Percentiles rank a stretch among this genome's conserved stretches.
Conservation (phyloP, 176 grass and related monocot species). For the Hordeum marinum region DNA sequence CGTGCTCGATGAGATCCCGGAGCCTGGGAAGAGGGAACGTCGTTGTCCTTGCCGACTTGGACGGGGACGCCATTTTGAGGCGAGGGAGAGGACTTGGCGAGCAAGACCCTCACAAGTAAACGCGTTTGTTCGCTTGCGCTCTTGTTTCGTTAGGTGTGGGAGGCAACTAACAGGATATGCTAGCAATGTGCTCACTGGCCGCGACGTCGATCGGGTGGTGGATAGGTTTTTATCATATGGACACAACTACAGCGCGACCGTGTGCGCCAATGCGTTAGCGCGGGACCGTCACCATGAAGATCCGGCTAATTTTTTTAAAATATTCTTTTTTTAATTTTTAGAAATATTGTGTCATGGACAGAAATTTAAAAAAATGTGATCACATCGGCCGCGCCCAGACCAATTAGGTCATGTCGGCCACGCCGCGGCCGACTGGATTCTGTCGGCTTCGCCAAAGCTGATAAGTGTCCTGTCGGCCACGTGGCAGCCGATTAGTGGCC, state of each 20-base stretch:
- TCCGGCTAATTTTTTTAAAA: too few species aligned
- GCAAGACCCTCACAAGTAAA: neutral
- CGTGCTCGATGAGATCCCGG: slow-evolving; percentile 36
- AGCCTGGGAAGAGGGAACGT: neutral
- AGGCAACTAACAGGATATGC: slow-evolving; percentile 1
- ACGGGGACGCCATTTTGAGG: slow-evolving; percentile 31
- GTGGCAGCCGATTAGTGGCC: too few species aligned
- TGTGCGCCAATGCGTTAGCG: too few species aligned
- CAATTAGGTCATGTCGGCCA: too few species aligned
- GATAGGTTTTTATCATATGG: slow-evolving; percentile 22
- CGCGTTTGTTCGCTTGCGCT: slow-evolving; percentile 13
- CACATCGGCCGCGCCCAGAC: too few species aligned
- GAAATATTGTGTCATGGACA: too few species aligned
- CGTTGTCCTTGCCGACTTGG: neutral
- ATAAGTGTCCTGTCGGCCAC: too few species aligned
- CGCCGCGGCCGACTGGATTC: too few species aligned
- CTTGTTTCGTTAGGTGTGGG: slow-evolving; percentile 2
- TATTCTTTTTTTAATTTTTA: too few species aligned
- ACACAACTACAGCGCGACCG: neutral
- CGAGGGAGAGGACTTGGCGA: slow-evolving; percentile 9
- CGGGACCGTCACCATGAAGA: too few species aligned
- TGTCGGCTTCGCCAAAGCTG: too few species aligned
- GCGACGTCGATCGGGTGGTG: neutral
- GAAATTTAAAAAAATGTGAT: too few species aligned
- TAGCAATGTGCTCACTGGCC: neutral